Base-by-base conservation (phyloP, 129 eudicot species). In the Logfia minima region DNA sequence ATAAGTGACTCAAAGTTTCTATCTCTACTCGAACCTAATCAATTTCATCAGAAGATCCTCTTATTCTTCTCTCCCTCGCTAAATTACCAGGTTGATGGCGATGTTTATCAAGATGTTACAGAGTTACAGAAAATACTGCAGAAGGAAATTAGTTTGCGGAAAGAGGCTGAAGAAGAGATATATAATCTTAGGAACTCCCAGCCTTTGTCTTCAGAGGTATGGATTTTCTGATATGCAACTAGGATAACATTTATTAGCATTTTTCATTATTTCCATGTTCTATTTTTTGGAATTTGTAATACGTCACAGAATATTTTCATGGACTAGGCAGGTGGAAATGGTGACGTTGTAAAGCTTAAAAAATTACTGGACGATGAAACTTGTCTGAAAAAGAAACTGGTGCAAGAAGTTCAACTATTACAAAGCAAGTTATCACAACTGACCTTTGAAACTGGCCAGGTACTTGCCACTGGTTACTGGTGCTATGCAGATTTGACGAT, bases 81-180 rank as follows among this genome's bases (percentile, higher is more conserved):
- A 24, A 74, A 35, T 71, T 68, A 78, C 14, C 68, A 91, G 93
- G 85, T 75, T 41, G 61, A 70, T 18, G 11, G 72, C 45, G 75
- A 76, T 77, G 70, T 70, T 8, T 81, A 68, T 74, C 87, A 85
- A 43, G 93, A 86, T 68, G 87, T 85, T 73, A 35, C 86, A 24
- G 89, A 84, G 79, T 81, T 92, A 24, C 88, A 84, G 79, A 80
- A 43, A 60, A 68, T 79, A 81, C 91, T 92, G 84, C 90, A 89
- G 55, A 85, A 84, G 78, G 97, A 92, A 86, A 77, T 70, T 76
- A 72, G 72, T 69, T 53, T 82, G 55, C 68, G 96, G 52, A 87
- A 89, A 82, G 89, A 83, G 68, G 98, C 96, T 66, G 93, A 92
- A 77, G 93, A 80, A 74, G 93, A 92, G 88, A 83, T 84, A 11